These are phyloP conservation scores for Phytophthora capsici DNA, from an alignment of 352 stramenopile species.

Conservation along the genomic window DNA sequence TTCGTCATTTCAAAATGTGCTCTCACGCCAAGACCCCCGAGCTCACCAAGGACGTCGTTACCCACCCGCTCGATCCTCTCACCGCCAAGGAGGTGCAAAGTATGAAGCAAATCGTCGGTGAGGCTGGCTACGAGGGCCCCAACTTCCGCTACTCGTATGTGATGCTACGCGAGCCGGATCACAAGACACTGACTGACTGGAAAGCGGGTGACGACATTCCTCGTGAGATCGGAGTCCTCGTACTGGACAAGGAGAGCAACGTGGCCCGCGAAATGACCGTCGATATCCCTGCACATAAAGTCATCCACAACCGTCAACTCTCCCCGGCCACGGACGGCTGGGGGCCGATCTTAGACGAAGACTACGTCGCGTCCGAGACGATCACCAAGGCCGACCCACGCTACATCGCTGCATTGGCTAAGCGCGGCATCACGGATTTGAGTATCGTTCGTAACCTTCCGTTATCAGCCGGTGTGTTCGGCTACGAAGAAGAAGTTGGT, in stretches of 20 bases:
- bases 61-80: constrained; percentile 49
- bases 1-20: constrained; percentile 18
- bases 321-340: constrained; percentile 42
- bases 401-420: constrained; percentile 41
- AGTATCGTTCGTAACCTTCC: constrained; percentile 34
- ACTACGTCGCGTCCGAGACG: constrained; percentile 40
- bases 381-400: constrained; percentile 44
- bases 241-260: constrained; percentile 38
- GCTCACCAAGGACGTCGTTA: constrained; percentile 16
- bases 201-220: constrained; percentile 35
- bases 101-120: constrained; percentile 43
- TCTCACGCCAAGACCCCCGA: constrained; percentile 20
- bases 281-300: constrained; percentile 29
- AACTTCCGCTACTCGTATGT: constrained; percentile 53
- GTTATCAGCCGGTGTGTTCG: constrained; percentile 44
- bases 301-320: constrained; percentile 36
- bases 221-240: constrained; percentile 43
- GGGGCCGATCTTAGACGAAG: constrained; percentile 46
- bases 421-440: constrained; percentile 44
- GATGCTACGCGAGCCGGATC: constrained; percentile 49
- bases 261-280: constrained; percentile 38
- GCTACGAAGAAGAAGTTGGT: constrained; percentile 41
- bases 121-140: constrained; percentile 32
- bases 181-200: constrained; percentile 39
- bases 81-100: constrained; percentile 38